A percentile compares a stretch with the other conserved stretches of the same genome.
These are phyloP conservation scores for Verbascum thapsus DNA, from an alignment of 257 asterid genomes.

Conservation along the genomic window DNA sequence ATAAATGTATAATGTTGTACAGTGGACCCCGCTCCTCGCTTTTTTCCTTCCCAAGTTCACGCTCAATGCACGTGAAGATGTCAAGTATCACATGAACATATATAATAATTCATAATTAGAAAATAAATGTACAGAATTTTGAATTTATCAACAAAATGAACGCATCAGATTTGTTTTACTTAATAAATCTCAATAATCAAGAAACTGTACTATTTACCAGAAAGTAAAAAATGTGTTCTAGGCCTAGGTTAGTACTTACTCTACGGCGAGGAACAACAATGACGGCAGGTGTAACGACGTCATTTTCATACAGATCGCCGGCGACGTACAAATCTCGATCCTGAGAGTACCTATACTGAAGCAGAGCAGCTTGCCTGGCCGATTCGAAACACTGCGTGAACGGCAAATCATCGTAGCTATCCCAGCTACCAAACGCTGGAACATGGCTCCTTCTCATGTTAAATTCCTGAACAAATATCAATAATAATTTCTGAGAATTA, in stretches of 20 bases:
- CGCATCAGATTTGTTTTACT: too few relatives aligned
- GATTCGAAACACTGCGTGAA: constrained; percentile 82
- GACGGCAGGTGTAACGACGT: constrained; percentile 69
- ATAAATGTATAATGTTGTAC: too few relatives aligned
- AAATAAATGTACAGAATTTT: too few relatives aligned
- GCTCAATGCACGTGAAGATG: too few relatives aligned
- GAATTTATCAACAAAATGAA: too few relatives aligned
- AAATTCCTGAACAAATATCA: constrained; percentile 37
- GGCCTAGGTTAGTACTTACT: constrained; percentile 42
- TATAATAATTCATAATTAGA: too few relatives aligned
- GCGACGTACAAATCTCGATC: constrained; percentile 80
- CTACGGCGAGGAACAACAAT: constrained; percentile 75
- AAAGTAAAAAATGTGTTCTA: background rate
- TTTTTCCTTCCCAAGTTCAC: too few relatives aligned
- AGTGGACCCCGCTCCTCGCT: too few relatives aligned
- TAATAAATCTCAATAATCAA: background rate
- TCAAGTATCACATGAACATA: too few relatives aligned
- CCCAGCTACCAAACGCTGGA: constrained; percentile 94
- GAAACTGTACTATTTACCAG: background rate
- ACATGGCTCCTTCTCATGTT: constrained; percentile 57
- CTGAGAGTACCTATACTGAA: constrained; percentile 56
- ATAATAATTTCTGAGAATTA: background rate
- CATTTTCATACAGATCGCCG: constrained; percentile 68
- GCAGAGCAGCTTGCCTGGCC: constrained; percentile 51
- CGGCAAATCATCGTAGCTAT: constrained; percentile 51